phyloP scores from a whole-genome alignment of 2,329 filamentous ascomycete species.

The Xylariales sp. region DNA sequence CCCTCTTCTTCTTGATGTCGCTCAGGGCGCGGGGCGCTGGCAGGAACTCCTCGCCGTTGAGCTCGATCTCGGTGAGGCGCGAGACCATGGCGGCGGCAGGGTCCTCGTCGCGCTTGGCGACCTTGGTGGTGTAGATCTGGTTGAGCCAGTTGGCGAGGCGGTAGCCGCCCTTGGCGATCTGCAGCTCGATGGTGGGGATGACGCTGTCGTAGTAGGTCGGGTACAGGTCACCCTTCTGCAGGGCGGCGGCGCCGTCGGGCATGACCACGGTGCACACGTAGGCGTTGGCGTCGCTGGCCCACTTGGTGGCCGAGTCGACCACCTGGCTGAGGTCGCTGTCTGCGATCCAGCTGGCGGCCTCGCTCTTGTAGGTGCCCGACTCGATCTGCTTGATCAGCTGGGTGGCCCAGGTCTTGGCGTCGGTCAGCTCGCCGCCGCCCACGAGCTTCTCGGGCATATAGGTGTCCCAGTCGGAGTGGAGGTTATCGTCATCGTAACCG shows the following conservation, averaged over 20 bases:
- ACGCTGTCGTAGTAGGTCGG: constrained; percentile 34
- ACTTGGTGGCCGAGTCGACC: constrained; percentile 27
- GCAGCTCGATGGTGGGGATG: constrained; percentile 33
- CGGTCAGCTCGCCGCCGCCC: constrained; percentile 27
- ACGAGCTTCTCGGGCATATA: constrained; percentile 45
- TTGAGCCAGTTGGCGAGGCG: constrained; percentile 29
- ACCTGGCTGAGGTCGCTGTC: constrained; percentile 27
- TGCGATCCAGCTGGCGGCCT: constrained; percentile 28
- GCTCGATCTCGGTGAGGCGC: too few relatives aligned
- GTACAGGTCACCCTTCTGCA: constrained; percentile 34
- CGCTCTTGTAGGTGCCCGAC: constrained; percentile 29
- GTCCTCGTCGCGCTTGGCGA: too few relatives aligned
- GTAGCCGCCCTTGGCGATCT: constrained; percentile 41
- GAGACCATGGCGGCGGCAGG: too few relatives aligned
- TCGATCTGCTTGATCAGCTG: too few relatives aligned
- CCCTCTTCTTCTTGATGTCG: too few relatives aligned
- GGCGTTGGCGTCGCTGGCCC: constrained; percentile 37
- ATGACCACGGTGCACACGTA: constrained; percentile 39
- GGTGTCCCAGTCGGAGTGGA: constrained; percentile 60
- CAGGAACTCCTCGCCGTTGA: too few relatives aligned
- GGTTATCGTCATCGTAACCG: constrained; percentile 46
- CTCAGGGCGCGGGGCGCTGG: too few relatives aligned
- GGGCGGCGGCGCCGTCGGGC: constrained; percentile 27
- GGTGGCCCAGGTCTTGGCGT: constrained; percentile 34
- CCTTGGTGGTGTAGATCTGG: too few relatives aligned